Evolutionary conservation across 2,329 filamentous ascomycete species (phyloP).

Genomic region (Bipolaris victoriae): DNA sequence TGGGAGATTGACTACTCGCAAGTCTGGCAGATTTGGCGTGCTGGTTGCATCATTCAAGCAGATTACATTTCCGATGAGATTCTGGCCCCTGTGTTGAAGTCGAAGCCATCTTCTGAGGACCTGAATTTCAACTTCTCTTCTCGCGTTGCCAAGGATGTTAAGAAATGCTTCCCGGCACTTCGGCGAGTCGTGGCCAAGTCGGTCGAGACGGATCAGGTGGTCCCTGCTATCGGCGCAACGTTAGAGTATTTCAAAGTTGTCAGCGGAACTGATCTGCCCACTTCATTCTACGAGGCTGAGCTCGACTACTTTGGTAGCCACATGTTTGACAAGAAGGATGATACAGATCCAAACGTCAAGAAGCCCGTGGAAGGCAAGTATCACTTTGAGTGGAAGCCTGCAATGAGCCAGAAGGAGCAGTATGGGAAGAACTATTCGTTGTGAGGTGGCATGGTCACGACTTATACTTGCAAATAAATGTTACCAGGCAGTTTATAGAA

Average conservation of each 20-base stretch:
- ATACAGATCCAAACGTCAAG: constrained; percentile 54
- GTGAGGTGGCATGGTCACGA: neutral
- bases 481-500: neutral
- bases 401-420: constrained; percentile 32
- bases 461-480: neutral
- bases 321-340: constrained; percentile 66
- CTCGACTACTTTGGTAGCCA: constrained; percentile 74
- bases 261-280: constrained; percentile 65
- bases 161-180: constrained; percentile 57
- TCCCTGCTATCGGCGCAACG: constrained; percentile 66
- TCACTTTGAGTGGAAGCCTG: constrained; percentile 68
- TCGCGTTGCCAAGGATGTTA: constrained; percentile 61
- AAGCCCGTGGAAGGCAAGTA: constrained; percentile 62
- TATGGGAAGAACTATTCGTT: constrained; percentile 26
- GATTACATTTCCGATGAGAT: constrained; percentile 67
- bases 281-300: constrained; percentile 73
- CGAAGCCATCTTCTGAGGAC: constrained; percentile 49
- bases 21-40: constrained; percentile 69
- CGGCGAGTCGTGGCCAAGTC: constrained; percentile 64
- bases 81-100: constrained; percentile 56
- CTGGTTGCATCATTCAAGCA: constrained; percentile 73
- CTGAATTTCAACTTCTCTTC: constrained; percentile 53
- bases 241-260: constrained; percentile 72
- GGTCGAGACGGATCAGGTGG: constrained; percentile 63
- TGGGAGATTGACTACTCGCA: constrained; percentile 64